Percentiles rank a stretch among this genome's conserved stretches.
phyloP scores from a whole-genome alignment of 306 rosid species.

The Sicyos baderoa region DNA sequence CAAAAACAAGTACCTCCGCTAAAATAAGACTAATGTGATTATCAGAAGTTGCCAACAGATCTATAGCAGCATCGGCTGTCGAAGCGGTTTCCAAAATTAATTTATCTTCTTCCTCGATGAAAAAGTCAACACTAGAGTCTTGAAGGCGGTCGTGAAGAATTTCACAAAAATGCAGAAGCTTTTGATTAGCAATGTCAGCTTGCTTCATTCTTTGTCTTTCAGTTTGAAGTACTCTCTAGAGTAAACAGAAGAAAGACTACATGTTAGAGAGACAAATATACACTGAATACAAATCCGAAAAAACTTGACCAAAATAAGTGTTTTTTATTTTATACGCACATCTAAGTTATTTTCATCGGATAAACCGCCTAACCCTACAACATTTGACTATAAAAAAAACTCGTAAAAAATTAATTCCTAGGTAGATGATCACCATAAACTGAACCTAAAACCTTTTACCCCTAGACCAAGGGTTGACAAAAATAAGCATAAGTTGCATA shows the following conservation, averaged over 20 bases:
- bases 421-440: too few species aligned
- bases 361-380: too few species aligned
- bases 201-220: constrained; percentile 59
- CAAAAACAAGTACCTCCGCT: constrained; percentile 58
- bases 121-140: constrained; percentile 83
- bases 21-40: constrained; percentile 82
- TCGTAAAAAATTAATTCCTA: too few species aligned
- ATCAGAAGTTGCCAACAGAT: constrained; percentile 71
- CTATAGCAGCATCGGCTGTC: constrained; percentile 75
- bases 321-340: too few species aligned
- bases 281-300: background rate
- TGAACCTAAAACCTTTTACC: too few species aligned
- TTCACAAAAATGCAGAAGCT: constrained; percentile 76
- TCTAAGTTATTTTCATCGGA: too few species aligned
- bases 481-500: background rate
- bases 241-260: constrained; percentile 17
- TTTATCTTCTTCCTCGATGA: constrained; percentile 79
- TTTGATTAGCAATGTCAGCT: constrained; percentile 43
- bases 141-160: constrained; percentile 68
- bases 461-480: background rate
- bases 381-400: too few species aligned
- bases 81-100: constrained; percentile 54
- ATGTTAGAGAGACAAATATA: constrained; percentile 2
- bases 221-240: constrained; percentile 57
- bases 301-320: background rate